Evolutionary conservation across 768 basidiomycete species (phyloP), one percentile per base, ranked within the genome.

Genomic region (Flagelloscypha sp.): DNA sequence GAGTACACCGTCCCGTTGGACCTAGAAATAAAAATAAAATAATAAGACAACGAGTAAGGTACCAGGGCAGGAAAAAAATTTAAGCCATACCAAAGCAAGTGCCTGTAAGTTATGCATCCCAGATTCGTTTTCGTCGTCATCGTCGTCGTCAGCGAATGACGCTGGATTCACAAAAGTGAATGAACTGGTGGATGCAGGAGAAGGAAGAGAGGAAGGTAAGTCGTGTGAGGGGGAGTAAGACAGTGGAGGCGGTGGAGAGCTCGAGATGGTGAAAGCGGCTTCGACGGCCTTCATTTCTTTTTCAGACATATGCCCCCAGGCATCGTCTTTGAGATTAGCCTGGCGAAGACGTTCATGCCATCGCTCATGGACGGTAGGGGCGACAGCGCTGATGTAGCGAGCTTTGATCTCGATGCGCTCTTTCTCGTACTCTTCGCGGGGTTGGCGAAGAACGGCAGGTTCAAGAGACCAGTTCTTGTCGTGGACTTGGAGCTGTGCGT

Each of bases 91-190:
- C n/a, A n/a, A n/a, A n/a, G n/a, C n/a, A n/a, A n/a, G n/a, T n/a
- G n/a, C n/a, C n/a, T n/a, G n/a, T n/a, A n/a, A n/a, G n/a, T n/a
- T n/a, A n/a, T n/a, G n/a, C n/a, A n/a, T n/a, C n/a, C 40, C 41
- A 27, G 52, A 49, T 27, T 59, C 58, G 32, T 68, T 65, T 17
- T 64, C 59, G 44, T 57, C 44, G 23, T 38, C 21, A 9, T 46
- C 43, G 36, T 50, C 45, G 34, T 33, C 57, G 12, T 60, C 56
- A 39, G 51, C 51, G 39, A 71, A 56, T 24, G 62, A 59, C 17
- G 58, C 60, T 8, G 66, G 63, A 42, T 63, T 61, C 25, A 71
- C 66, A 21, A 68, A 52, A 9, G 61, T 64, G 47, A 68, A 71
- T 43, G 57, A 54, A 21, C 59, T 55, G 20, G 56, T 53, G 25